Conservation (phyloP, 805 yeast genomes). For the Nakazawaea peltata region DNA sequence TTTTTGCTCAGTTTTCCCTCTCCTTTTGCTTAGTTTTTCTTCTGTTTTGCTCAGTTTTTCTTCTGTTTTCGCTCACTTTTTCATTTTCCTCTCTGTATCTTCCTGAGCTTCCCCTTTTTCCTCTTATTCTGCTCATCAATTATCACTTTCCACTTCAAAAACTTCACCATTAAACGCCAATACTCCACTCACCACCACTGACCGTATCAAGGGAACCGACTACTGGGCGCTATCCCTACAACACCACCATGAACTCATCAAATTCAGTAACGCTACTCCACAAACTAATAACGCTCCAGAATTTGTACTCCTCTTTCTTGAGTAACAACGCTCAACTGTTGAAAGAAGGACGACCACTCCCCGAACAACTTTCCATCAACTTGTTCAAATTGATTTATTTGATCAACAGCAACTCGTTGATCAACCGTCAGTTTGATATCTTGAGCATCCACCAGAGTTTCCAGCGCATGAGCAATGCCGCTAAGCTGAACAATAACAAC, state of each 20-base stretch:
- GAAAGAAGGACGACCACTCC: slow-evolving; percentile 22
- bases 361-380: slow-evolving; percentile 26
- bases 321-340: slow-evolving; percentile 18
- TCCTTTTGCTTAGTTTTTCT: neutral
- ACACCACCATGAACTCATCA: slow-evolving; percentile 7
- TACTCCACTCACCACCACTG: neutral
- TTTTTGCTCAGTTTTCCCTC: no score
- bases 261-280: slow-evolving; percentile 22
- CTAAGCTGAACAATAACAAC: neutral
- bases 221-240: neutral
- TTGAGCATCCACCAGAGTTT: slow-evolving; percentile 21
- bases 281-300: slow-evolving; percentile 28
- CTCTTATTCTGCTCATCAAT: no score
- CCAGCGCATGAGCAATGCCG: slow-evolving; percentile 13
- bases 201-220: neutral
- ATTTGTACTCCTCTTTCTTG: slow-evolving; percentile 23
- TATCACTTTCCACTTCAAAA: no score
- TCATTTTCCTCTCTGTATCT: neutral
- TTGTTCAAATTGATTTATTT: slow-evolving; percentile 25
- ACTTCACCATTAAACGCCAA: no score
- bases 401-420: slow-evolving; percentile 28
- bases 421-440: slow-evolving; percentile 26
- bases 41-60: neutral
- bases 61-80: neutral
- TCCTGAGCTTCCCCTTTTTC: neutral